Conservation (phyloP, 805 yeast species). For the Maudiozyma barnettii region DNA sequence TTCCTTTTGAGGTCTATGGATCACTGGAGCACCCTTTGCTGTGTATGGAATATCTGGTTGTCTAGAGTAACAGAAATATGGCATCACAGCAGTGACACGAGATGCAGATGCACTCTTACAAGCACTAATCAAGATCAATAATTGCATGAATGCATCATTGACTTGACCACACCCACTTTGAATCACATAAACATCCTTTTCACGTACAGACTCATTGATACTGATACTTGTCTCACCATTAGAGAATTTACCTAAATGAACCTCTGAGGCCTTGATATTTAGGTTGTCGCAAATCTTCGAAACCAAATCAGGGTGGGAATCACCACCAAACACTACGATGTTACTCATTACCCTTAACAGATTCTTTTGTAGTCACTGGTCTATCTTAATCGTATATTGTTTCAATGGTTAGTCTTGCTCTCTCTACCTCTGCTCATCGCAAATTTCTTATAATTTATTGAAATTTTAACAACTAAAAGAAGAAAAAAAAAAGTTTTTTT, state of each 20-base stretch:
- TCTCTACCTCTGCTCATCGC: too few species aligned
- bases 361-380: not conserved
- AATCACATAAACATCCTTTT: constrained; percentile 87
- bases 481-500: too few species aligned
- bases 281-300: constrained; percentile 66
- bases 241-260: constrained; percentile 55
- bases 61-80: constrained; percentile 89
- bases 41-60: constrained; percentile 91
- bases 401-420: too few species aligned
- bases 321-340: constrained; percentile 81
- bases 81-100: constrained; percentile 83
- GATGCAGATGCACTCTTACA: constrained; percentile 87
- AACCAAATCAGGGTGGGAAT: constrained; percentile 76
- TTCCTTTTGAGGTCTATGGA: constrained; percentile 28
- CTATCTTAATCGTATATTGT: too few species aligned
- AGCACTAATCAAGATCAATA: constrained; percentile 78
- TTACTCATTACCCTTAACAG: constrained; percentile 7
- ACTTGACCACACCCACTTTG: constrained; percentile 83
- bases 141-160: constrained; percentile 76
- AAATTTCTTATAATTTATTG: too few species aligned
- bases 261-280: constrained; percentile 63
- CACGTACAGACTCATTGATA: constrained; percentile 82
- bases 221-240: constrained; percentile 93
- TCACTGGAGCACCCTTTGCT: constrained; percentile 62
- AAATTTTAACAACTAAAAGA: too few species aligned